A percentile compares a stretch with the other conserved stretches of the same genome.
Conservation (phyloP, 2,329 filamentous ascomycete species). For the Sphaerulina populicola region DNA sequence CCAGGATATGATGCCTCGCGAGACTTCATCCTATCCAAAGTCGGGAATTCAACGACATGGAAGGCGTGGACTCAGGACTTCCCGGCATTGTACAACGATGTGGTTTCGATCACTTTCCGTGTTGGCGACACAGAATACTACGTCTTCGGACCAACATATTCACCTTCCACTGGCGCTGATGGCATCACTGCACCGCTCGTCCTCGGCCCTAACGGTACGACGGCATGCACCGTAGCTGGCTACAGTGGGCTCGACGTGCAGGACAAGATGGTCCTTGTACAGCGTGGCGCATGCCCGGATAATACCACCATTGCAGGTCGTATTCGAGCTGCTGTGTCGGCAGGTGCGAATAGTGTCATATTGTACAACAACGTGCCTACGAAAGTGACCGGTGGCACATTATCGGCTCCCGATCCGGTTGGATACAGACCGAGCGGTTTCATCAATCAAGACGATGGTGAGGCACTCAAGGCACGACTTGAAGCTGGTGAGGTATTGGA, state of each 20-base stretch:
- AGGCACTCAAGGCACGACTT: constrained; percentile 49
- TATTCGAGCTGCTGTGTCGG: constrained; percentile 57
- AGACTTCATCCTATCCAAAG: constrained; percentile 49
- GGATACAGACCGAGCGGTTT: constrained; percentile 60
- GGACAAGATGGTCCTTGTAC: constrained; percentile 61
- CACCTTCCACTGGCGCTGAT: constrained; percentile 34
- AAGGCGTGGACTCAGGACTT: constrained; percentile 15
- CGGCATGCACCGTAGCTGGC: constrained; percentile 56
- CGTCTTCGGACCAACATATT: constrained; percentile 52
- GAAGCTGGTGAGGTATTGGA: constrained; percentile 36
- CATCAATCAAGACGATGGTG: constrained; percentile 53
- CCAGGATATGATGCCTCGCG: constrained; percentile 52
- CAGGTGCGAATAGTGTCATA: constrained; percentile 62
- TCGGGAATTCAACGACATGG: constrained; percentile 35
- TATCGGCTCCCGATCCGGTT: constrained; percentile 36
- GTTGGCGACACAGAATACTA: constrained; percentile 35
- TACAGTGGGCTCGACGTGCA: constrained; percentile 49
- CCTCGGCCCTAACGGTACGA: constrained; percentile 48
- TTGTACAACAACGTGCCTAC: constrained; percentile 66
- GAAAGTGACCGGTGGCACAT: constrained; percentile 46
- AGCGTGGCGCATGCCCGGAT: constrained; percentile 53
- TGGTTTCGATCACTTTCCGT: constrained; percentile 33
- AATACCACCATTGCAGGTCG: constrained; percentile 56
- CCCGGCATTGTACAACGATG: constrained; percentile 15
- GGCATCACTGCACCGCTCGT: constrained; percentile 25